Percentiles rank a stretch among this genome's conserved stretches.
phyloP scores from a whole-genome alignment of 2,329 filamentous ascomycete genomes.

The Botrytis byssoidea region DNA sequence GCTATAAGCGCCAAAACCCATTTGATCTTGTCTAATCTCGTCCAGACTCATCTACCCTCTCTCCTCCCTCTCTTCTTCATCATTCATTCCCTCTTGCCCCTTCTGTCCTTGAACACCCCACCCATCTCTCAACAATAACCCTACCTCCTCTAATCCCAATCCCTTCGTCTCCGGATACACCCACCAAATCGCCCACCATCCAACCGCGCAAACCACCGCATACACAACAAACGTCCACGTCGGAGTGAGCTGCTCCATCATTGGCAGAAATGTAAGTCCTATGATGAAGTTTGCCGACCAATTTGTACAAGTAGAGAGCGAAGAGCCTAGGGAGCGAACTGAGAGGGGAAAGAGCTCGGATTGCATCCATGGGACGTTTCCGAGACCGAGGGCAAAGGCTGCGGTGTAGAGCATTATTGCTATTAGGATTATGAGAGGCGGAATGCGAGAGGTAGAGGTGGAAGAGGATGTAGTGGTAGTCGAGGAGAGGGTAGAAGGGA shows the following conservation, averaged over 20 bases:
- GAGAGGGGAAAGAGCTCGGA: slow-evolving; percentile 82
- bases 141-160: slow-evolving; percentile 76
- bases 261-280: slow-evolving; percentile 80
- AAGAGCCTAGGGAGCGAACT: slow-evolving; percentile 70
- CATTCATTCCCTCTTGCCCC: slow-evolving; percentile 36
- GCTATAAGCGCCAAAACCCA: background rate
- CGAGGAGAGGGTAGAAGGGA: slow-evolving; percentile 29
- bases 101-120: slow-evolving; percentile 65
- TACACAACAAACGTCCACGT: slow-evolving; percentile 81
- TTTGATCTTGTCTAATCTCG: no score
- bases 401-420: slow-evolving; percentile 83
- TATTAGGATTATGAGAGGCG: slow-evolving; percentile 61
- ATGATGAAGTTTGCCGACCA: slow-evolving; percentile 87
- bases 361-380: slow-evolving; percentile 95
- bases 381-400: slow-evolving; percentile 81
- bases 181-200: slow-evolving; percentile 66
- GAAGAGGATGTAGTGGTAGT: slow-evolving; percentile 14
- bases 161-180: slow-evolving; percentile 89
- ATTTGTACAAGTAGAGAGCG: slow-evolving; percentile 75
- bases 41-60: background rate
- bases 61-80: background rate
- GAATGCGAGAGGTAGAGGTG: slow-evolving; percentile 35
- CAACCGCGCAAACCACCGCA: slow-evolving; percentile 64
- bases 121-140: slow-evolving; percentile 65
- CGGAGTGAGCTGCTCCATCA: slow-evolving; percentile 76